Evolutionary conservation across 108 stramenopile species (phyloP), one percentile per base, ranked within the genome.

Genomic region (Nitzschia palea): DNA sequence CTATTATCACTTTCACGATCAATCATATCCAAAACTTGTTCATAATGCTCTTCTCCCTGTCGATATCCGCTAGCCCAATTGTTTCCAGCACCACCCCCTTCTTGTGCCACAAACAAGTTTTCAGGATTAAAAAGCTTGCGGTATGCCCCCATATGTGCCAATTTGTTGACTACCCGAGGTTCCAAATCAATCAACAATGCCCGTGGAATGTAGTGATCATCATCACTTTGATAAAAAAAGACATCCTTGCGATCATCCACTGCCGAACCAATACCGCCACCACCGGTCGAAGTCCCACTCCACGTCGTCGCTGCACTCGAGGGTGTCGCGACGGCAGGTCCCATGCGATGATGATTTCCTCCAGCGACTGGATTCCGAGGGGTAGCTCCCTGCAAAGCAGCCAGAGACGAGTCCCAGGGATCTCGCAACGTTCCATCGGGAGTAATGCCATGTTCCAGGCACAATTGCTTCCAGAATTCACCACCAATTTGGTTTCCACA

Each of bases 381-480:
- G 17, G 58, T 36, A 23, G 6, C 26, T 28, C 30, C 55, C 25
- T n/a, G 71, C 55, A 55, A 58, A 4, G 47, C 18, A 28, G 22
- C 27, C n/a, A n/a, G n/a, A 0, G 65, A 27, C 28, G 60, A 45
- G 29, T 59, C 76, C 69, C 45, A 68, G 17, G 76, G 62, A 45
- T 88, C 84, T 53, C 68, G 55, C 18, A 97, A 85, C 17, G 95
- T 85, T 5, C 99, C 99, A 65, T 98, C 97, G 4, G 96, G 95
- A 32, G 82, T 75, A 62, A 99, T 98, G 30, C 99, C 99, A 65
- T 99, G 99, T 74, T 99, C 99, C 53, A 96, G 79, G 78, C 96
- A 97, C 5, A 99, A 87, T 71, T 98, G 97, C 71, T 98, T 98
- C 99, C 99, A 99, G 72, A 99, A 99, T 78, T 99, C 99, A 28